Evolutionary conservation across 352 stramenopile species (phyloP).

Genomic region (Globisporangium apiculatum): DNA sequence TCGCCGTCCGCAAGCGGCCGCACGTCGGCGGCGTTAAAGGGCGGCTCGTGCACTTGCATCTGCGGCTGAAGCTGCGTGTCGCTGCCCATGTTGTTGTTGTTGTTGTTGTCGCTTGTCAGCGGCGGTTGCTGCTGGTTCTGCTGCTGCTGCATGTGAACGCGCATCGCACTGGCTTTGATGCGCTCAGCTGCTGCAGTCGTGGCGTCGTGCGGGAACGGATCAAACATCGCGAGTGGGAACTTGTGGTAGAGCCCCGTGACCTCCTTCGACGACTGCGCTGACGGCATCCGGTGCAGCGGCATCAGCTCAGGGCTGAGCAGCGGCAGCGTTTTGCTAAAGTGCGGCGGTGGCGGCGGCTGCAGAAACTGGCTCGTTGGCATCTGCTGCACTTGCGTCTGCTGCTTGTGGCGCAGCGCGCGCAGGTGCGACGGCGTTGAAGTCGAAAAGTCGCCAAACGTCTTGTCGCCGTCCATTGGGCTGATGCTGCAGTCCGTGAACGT

Average conservation of each 20-base stretch:
- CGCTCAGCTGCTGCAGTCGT: too few species aligned
- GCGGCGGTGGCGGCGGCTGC: neutral
- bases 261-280: conserved; percentile 5
- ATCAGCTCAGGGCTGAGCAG: conserved; percentile 13
- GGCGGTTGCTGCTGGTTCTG: too few species aligned
- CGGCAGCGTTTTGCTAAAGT: conserved; percentile 6
- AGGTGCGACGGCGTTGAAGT: conserved; percentile 15
- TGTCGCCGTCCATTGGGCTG: conserved; percentile 32
- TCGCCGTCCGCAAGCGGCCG: conserved; percentile 4
- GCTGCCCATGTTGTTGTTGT: conserved; percentile 8
- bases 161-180: neutral
- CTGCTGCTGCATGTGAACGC: too few species aligned
- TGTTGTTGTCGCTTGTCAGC: conserved; percentile 11
- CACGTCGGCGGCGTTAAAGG: conserved; percentile 27
- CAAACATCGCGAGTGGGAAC: conserved; percentile 23
- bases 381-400: neutral
- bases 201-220: conserved; percentile 24
- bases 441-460: conserved; percentile 41
- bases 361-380: conserved; percentile 15
- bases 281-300: conserved; percentile 11
- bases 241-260: conserved; percentile 15
- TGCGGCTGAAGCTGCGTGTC: neutral
- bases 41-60: too few species aligned
- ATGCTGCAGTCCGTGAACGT: conserved; percentile 53
- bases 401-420: neutral